Evolutionary conservation across 129 eudicot species (phyloP).

Genomic region (Silybum marianum): DNA sequence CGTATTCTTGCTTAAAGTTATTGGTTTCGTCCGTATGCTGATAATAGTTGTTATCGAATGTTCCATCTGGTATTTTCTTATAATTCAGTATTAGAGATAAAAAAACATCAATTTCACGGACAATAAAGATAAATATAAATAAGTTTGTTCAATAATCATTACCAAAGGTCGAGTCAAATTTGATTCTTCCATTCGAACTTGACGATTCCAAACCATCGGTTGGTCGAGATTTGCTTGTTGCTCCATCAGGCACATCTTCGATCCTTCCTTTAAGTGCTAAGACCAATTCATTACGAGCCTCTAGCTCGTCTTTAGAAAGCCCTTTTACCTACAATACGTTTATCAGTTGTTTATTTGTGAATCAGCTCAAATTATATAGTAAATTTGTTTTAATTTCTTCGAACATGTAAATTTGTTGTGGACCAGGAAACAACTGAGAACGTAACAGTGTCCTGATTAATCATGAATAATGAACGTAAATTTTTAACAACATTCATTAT

Average conservation of each 20-base stretch:
- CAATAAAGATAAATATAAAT: neutral
- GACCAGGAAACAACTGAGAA: too few relatives aligned
- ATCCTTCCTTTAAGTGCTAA: constrained; percentile 25
- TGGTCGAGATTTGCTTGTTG: constrained; percentile 25
- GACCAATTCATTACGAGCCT: constrained; percentile 48
- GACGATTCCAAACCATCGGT: constrained; percentile 37
- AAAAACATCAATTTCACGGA: neutral
- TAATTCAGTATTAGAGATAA: neutral
- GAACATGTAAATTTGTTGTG: neutral
- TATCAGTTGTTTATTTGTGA: neutral
- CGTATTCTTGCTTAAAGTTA: constrained; percentile 48
- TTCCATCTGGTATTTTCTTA: constrained; percentile 29
- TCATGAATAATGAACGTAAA: too few relatives aligned
- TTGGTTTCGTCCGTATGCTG: constrained; percentile 41
- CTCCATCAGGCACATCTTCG: constrained; percentile 14
- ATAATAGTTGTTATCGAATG: constrained; percentile 32
- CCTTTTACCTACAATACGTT: neutral
- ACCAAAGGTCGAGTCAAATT: constrained; percentile 30
- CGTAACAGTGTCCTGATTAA: too few relatives aligned
- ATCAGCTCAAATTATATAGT: neutral
- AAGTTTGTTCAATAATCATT: neutral
- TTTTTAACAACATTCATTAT: too few relatives aligned
- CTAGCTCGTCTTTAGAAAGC: constrained; percentile 45
- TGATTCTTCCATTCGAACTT: constrained; percentile 35
- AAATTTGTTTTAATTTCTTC: neutral